These are phyloP conservation scores for Fusarium oxysporum DNA, from an alignment of 2,329 filamentous ascomycete genomes.

Conservation along the genomic window DNA sequence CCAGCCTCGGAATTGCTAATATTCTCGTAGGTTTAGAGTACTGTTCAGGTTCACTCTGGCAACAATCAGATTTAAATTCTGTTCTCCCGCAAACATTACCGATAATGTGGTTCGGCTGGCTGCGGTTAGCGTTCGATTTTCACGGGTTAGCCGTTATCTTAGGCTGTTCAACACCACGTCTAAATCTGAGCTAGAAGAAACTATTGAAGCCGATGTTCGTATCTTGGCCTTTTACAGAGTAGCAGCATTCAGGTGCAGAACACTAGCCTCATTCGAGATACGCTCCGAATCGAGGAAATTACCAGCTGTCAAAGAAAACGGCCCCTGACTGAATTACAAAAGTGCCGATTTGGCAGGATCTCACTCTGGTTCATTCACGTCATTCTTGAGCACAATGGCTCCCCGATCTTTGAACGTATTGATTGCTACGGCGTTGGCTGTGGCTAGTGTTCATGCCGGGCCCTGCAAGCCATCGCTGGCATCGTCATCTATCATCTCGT, in stretches of 20 bases:
- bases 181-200: neutral
- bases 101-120: neutral
- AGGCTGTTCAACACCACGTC: neutral
- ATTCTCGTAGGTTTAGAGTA: accelerated
- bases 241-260: neutral
- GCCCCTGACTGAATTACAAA: neutral
- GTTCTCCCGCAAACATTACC: neutral
- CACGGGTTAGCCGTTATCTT: neutral
- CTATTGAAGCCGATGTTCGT: neutral
- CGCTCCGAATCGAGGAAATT: neutral
- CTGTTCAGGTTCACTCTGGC: neutral
- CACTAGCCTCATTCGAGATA: neutral
- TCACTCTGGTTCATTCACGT: neutral
- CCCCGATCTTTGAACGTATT: neutral
- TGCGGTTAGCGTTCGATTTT: neutral
- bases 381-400: neutral
- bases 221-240: neutral
- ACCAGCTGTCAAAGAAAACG: neutral
- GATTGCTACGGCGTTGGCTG: neutral
- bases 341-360: neutral
- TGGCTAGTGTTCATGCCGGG: neutral
- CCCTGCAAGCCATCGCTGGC: neutral
- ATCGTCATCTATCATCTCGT: neutral
- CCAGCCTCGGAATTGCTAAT: neutral
- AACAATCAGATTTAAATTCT: neutral